Evolutionary conservation across 2,329 filamentous ascomycete genomes (phyloP).

Genomic region (Hypoxylon sp.): DNA sequence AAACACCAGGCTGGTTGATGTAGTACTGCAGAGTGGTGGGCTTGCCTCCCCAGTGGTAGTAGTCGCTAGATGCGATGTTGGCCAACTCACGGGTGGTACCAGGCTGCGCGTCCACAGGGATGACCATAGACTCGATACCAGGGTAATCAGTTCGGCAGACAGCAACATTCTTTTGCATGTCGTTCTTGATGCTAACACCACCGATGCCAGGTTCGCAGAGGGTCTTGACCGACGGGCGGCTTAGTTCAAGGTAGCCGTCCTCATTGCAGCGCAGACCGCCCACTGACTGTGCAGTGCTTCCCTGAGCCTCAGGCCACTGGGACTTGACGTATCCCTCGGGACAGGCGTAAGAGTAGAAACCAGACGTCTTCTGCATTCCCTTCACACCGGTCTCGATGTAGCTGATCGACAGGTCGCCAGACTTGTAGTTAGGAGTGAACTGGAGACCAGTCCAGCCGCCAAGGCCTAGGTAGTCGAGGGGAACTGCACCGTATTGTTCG

Average conservation of each 20-base stretch:
- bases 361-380: conserved; percentile 72
- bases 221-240: conserved; percentile 74
- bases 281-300: conserved; percentile 83
- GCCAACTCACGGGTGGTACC: conserved; percentile 76
- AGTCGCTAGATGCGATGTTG: conserved; percentile 78
- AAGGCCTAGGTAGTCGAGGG: conserved; percentile 77
- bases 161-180: conserved; percentile 74
- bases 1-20: conserved; percentile 85
- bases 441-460: conserved; percentile 88
- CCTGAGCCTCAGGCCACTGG: conserved; percentile 88
- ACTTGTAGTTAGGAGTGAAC: conserved; percentile 66
- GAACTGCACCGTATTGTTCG: conserved; percentile 82
- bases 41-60: conserved; percentile 83
- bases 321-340: conserved; percentile 92
- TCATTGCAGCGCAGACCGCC: conserved; percentile 87
- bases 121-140: conserved; percentile 88
- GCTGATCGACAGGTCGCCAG: conserved; percentile 68
- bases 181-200: conserved; percentile 82
- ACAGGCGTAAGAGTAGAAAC: conserved; percentile 95
- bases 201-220: conserved; percentile 83
- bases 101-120: conserved; percentile 76
- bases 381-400: conserved; percentile 75
- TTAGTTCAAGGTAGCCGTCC: conserved; percentile 81
- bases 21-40: conserved; percentile 95
- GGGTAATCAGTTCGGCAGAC: conserved; percentile 98